Percentiles rank a stretch among this genome's conserved stretches.
These are phyloP conservation scores for Vaccinium corymbosum DNA, from an alignment of 148 eudicot species.

Conservation along the genomic window DNA sequence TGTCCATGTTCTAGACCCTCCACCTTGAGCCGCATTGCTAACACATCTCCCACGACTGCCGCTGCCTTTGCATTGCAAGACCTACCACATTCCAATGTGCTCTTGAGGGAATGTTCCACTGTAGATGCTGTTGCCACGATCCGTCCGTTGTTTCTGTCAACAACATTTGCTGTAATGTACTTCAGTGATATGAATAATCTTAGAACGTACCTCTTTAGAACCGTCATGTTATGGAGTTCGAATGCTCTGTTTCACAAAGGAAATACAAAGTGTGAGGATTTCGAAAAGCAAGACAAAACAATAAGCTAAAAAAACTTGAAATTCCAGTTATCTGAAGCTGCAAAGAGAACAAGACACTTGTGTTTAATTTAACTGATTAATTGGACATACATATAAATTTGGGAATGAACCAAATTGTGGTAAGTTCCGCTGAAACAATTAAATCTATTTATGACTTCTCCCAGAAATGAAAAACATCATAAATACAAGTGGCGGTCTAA, in stretches of 20 bases:
- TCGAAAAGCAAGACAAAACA: background rate
- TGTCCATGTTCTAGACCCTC: conserved; percentile 62
- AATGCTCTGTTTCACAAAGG: conserved; percentile 1
- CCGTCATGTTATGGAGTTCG: conserved; percentile 34
- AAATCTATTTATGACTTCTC: background rate
- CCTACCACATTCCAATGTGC: conserved; percentile 57
- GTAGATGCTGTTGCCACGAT: conserved; percentile 68
- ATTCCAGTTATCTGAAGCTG: background rate
- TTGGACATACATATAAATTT: background rate
- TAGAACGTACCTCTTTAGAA: conserved; percentile 56
- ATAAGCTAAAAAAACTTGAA: background rate
- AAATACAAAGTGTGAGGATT: background rate
- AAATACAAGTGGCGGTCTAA: background rate
- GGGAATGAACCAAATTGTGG: background rate
- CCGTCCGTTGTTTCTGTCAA: conserved; percentile 61
- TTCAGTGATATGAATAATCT: conserved; percentile 63
- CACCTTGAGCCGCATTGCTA: conserved; percentile 70
- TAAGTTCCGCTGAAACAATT: background rate
- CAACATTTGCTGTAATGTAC: conserved; percentile 69
- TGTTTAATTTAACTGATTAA: background rate
- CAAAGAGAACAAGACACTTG: background rate
- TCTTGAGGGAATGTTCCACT: conserved; percentile 59
- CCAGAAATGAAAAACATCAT: background rate
- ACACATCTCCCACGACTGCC: conserved; percentile 61
- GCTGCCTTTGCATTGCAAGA: conserved; percentile 77